Evolutionary conservation across 1,284 basidiomycete genomes (phyloP).

Genomic region (Prillingera fragicola): DNA sequence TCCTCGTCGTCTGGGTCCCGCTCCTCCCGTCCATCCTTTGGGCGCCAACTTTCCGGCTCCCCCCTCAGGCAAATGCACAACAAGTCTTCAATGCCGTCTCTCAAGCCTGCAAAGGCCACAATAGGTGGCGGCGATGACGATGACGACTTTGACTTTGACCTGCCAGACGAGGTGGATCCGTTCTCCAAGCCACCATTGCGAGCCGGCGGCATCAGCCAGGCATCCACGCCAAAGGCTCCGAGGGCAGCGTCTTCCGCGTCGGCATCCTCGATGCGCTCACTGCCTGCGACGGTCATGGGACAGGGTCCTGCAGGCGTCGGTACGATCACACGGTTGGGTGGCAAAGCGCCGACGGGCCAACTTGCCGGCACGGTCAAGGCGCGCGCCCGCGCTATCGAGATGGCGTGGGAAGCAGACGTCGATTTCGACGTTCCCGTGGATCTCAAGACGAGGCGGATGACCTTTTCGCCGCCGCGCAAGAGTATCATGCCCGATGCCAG

Average conservation of each 20-base stretch:
- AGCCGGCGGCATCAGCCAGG: slow-evolving; percentile 1
- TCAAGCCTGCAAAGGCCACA: not conserved
- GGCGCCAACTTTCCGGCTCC: slow-evolving; percentile 17
- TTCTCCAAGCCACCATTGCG: not conserved
- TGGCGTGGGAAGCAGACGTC: slow-evolving; percentile 28
- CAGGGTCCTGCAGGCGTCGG: slow-evolving; percentile 34
- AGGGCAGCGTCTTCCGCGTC: slow-evolving; percentile 8
- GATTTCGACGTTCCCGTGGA: slow-evolving; percentile 22
- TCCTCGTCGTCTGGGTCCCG: slow-evolving; percentile 18
- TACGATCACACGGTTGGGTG: slow-evolving; percentile 34
- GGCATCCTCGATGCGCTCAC: slow-evolving; percentile 15
- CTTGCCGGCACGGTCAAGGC: slow-evolving; percentile 25
- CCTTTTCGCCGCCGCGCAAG: slow-evolving; percentile 18
- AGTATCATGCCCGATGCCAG: slow-evolving; percentile 25
- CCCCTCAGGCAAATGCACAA: slow-evolving; percentile 27
- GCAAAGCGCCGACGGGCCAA: slow-evolving; percentile 1
- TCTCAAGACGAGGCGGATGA: slow-evolving; percentile 8
- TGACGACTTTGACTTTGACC: slow-evolving; percentile 24
- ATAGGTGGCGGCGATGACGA: slow-evolving; percentile 18
- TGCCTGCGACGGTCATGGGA: slow-evolving; percentile 28
- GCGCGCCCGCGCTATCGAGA: slow-evolving; percentile 22
- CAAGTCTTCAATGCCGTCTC: slow-evolving; percentile 1
- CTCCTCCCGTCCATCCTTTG: slow-evolving; percentile 15
- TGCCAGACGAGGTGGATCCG: slow-evolving; percentile 12
- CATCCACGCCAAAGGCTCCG: slow-evolving; percentile 1